A percentile compares a stretch with the other conserved stretches of the same genome.
Evolutionary conservation across 2,329 filamentous ascomycete genomes (phyloP).

Genomic region (Arthrobotrys sphaeroides): DNA sequence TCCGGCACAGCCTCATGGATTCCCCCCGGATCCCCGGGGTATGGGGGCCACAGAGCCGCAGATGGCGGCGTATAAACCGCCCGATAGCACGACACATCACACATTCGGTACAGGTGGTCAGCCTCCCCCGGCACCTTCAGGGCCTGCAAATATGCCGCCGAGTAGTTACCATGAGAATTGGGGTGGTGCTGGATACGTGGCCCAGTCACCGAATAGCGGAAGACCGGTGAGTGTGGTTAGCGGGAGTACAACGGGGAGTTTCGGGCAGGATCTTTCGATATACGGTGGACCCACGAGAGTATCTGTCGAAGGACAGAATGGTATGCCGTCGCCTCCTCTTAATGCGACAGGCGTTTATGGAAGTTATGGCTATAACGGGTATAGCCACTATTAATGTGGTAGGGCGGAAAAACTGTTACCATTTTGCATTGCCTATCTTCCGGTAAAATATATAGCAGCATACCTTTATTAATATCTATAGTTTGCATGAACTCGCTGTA

Average conservation of each 20-base stretch:
- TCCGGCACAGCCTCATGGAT: no score
- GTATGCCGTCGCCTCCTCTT: not conserved
- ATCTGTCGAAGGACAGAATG: not conserved
- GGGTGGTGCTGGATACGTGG: not conserved
- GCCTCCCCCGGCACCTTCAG: not conserved
- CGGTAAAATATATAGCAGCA: no score
- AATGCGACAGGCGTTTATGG: constrained; percentile 32
- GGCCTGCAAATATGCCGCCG: constrained; percentile 5
- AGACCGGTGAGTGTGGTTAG: constrained; percentile 28
- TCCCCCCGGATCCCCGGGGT: not conserved
- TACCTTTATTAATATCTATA: no score
- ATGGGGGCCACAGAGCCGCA: not conserved
- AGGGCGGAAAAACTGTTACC: no score
- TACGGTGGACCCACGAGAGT: constrained; percentile 16
- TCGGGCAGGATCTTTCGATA: constrained; percentile 12
- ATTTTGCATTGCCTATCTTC: no score
- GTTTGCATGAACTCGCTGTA: no score
- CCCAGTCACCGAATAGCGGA: not conserved
- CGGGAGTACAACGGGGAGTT: constrained; percentile 9
- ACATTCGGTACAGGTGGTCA: not conserved
- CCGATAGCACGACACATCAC: not conserved
- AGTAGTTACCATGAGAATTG: constrained; percentile 44
- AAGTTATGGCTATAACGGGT: constrained; percentile 29
- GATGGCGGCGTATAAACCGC: not conserved
- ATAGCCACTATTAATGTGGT: constrained; percentile 30